phyloP scores from a whole-genome alignment of 257 asterid genomes.

The Ilex asprella region DNA sequence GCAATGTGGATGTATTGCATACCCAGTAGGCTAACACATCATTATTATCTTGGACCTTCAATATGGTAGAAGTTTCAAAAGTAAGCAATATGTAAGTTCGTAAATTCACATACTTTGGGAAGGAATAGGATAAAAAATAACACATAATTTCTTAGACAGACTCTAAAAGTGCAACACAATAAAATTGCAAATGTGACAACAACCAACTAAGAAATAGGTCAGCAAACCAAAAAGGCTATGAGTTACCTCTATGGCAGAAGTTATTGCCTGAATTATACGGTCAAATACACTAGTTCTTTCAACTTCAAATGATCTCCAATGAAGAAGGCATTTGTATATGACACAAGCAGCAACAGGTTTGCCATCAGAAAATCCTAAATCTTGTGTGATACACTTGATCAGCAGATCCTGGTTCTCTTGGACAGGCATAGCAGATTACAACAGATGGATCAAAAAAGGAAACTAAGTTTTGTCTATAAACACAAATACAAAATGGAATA shows the following conservation, averaged over 20 bases:
- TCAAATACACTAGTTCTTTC: slow-evolving; percentile 96
- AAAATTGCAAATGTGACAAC: neutral
- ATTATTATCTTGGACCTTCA: slow-evolving; percentile 77
- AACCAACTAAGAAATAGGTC: neutral
- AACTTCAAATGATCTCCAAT: slow-evolving; percentile 98
- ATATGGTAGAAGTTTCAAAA: slow-evolving; percentile 9
- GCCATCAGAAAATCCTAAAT: slow-evolving; percentile 91
- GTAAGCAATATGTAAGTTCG: slow-evolving; percentile 15
- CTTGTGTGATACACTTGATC: slow-evolving; percentile 88
- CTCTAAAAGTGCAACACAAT: neutral
- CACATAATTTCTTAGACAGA: neutral
- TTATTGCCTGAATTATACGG: slow-evolving; percentile 77
- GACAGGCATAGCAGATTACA: slow-evolving; percentile 19
- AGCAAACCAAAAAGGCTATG: neutral
- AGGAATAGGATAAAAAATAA: neutral
- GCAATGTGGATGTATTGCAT: slow-evolving; percentile 84
- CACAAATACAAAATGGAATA: neutral
- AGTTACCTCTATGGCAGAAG: slow-evolving; percentile 83
- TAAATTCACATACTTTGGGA: neutral
- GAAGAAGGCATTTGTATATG: slow-evolving; percentile 93
- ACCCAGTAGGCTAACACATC: slow-evolving; percentile 89
- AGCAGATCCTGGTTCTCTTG: slow-evolving; percentile 97
- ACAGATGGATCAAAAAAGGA: slow-evolving; percentile 2
- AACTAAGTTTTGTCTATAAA: neutral
- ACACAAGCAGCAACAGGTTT: slow-evolving; percentile 94